A percentile compares a stretch with the other conserved stretches of the same genome.
phyloP scores from a whole-genome alignment of 495 filamentous ascomycete genomes.

The Penicillium bialowiezense region DNA sequence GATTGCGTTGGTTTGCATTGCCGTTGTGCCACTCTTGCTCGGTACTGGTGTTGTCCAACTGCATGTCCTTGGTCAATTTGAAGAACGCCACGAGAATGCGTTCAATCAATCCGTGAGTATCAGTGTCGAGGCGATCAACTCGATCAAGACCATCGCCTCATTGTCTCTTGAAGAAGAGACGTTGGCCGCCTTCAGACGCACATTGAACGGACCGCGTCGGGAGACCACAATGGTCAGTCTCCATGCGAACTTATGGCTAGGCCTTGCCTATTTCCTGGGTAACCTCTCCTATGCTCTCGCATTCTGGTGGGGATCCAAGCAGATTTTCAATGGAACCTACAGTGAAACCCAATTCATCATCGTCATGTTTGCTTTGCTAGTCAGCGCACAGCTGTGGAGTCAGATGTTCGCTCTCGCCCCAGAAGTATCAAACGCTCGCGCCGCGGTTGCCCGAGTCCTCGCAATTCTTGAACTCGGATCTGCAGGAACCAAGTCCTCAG shows the following conservation, averaged over 20 bases:
- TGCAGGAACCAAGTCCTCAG: conserved; percentile 27
- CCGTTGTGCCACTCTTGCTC: conserved; percentile 39
- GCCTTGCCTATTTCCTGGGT: conserved; percentile 46
- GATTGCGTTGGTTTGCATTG: conserved; percentile 35
- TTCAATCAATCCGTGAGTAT: conserved; percentile 47
- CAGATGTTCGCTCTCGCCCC: conserved; percentile 63
- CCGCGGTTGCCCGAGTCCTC: conserved; percentile 41
- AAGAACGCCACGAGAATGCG: conserved; percentile 54
- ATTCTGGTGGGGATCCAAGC: conserved; percentile 65
- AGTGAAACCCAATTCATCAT: conserved; percentile 59
- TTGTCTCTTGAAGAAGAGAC: conserved; percentile 42
- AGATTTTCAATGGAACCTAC: conserved; percentile 53
- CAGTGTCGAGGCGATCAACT: conserved; percentile 45
- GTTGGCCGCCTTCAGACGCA: conserved; percentile 29
- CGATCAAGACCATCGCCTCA: conserved; percentile 52
- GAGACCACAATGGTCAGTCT: conserved; percentile 43
- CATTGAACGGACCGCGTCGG: conserved; percentile 35
- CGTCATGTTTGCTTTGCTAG: conserved; percentile 53
- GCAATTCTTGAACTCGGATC: conserved; percentile 39
- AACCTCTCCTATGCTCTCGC: conserved; percentile 58
- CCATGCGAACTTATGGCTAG: conserved; percentile 48
- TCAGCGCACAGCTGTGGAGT: conserved; percentile 56
- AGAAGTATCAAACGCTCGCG: conserved; percentile 50
- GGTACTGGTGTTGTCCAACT: conserved; percentile 48
- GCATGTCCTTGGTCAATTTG: conserved; percentile 46